A percentile compares a stretch with the other conserved stretches of the same genome.
Conservation (phyloP, 176 grass and related monocot genomes). For the Raddia distichophylla region DNA sequence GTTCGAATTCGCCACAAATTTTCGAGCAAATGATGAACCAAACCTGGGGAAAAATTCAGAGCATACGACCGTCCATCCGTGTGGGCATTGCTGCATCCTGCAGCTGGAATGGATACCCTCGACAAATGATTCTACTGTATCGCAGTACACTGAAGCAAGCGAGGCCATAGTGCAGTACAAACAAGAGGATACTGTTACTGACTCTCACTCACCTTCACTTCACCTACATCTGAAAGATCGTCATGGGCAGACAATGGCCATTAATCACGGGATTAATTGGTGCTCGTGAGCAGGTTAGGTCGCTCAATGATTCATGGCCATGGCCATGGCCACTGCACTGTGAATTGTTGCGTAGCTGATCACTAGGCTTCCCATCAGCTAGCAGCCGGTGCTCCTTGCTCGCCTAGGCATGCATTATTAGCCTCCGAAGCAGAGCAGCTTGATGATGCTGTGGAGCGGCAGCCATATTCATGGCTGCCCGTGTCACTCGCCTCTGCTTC, state of each 20-base stretch:
- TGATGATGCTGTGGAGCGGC: neutral
- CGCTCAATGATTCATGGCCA: slow-evolving; percentile 17
- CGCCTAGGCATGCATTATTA: neutral
- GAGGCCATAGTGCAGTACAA: neutral
- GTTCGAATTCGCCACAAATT: neutral
- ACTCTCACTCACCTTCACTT: neutral
- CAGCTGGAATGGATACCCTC: too few relatives aligned
- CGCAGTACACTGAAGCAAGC: neutral
- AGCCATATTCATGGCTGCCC: neutral
- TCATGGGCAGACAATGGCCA: slow-evolving; percentile 3
- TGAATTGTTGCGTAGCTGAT: slow-evolving; percentile 12
- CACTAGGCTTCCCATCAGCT: slow-evolving; percentile 11
- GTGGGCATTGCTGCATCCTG: neutral
- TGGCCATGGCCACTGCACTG: neutral
- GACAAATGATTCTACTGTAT: neutral
- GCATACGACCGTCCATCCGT: neutral
- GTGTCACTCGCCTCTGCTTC: neutral
- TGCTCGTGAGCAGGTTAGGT: neutral
- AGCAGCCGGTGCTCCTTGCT: neutral
- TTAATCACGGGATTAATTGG: slow-evolving; percentile 20
- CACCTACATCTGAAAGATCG: neutral
- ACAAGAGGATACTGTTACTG: neutral
- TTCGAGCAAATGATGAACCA: neutral
- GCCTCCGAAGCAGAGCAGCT: neutral
- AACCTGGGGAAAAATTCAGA: neutral